Evolutionary conservation across 2,329 filamentous ascomycete genomes (phyloP), one percentile per base, ranked within the genome.

Genomic region (Penicillium sp.): DNA sequence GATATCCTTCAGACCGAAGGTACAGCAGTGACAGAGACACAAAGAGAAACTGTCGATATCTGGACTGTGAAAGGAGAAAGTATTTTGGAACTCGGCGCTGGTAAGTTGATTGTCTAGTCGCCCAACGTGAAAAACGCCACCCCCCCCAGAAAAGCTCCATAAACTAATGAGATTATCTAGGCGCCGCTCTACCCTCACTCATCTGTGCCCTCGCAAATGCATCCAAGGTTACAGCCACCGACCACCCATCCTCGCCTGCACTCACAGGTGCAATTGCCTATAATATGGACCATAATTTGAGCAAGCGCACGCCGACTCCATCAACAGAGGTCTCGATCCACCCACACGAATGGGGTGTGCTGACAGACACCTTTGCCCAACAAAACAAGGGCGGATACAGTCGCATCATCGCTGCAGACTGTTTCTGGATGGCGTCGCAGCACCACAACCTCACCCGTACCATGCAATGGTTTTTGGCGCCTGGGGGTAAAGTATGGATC

Each of bases 71-170:
- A 74, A 49, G 80, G 77, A 3, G 73, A 84, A 61, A 77, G 58
- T 23, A 80, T 86, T 8, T 66, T 86, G 49, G 84, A 86, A 67
- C 65, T 86, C 48, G 84, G 84, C 53, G 82, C 84, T 77, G 84
- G 84, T 86, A 70, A 68, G 81, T 79, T 35, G 53, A 49, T 41
- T 33, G 41, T 56, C 25, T 20, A 7, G 3, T 18, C 11, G n/a
- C 33, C n/a, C n/a, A 50, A 51, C 20, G 23, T 44, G 6, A 37
- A 26, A 40, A 7, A 14, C 11, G 18, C 7, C n/a, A 9, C 9
- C 8, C 7, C n/a, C 11, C 29, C 33, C 7, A 18, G 33, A 18
- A 37, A 40, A 40, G 37, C 18, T 40, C 22, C n/a, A 12, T 12
- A 18, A 22, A 40, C 37, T 40, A 18, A 29, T 41, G 6, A 1